These are phyloP conservation scores for Sugiyamaella sp. DNA, from an alignment of 1,139 yeast genomes.

Conservation along the genomic window DNA sequence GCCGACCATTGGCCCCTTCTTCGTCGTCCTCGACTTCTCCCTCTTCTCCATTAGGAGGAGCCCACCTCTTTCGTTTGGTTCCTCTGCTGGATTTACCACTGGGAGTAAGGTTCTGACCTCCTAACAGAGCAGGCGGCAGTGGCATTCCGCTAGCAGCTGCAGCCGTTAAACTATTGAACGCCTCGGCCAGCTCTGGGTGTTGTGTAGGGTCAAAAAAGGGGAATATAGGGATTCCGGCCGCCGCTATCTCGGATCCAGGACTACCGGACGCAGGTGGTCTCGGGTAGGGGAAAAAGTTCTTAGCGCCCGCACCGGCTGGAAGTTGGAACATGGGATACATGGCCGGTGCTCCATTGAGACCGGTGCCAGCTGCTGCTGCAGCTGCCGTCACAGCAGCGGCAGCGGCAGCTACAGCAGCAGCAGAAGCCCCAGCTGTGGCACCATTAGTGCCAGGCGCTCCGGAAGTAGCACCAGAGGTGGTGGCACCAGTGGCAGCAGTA, in stretches of 20 bases:
- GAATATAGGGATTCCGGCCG: conserved; percentile 9
- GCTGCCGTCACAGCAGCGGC: conserved; percentile 16
- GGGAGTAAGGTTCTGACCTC: not conserved
- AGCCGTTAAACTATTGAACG: conserved; percentile 11
- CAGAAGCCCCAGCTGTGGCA: conserved; percentile 4
- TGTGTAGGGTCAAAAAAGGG: conserved; percentile 13
- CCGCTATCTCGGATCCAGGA: conserved; percentile 11
- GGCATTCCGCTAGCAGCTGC: conserved; percentile 12
- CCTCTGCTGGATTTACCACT: conserved; percentile 13
- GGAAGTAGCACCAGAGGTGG: no score
- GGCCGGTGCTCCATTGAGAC: conserved; percentile 1
- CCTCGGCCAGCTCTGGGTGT: conserved; percentile 16
- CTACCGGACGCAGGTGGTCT: conserved; percentile 14
- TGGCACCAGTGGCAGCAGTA: not conserved
- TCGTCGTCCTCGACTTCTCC: conserved; percentile 15
- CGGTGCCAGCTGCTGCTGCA: conserved; percentile 4
- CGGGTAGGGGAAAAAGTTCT: conserved; percentile 8
- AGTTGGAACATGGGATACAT: conserved; percentile 8
- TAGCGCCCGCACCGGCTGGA: conserved; percentile 14
- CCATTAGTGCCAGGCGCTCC: not conserved
- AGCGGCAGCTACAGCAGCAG: conserved; percentile 8
- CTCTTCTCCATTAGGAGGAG: conserved; percentile 15
- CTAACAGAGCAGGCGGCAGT: not conserved
- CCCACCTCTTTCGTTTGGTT: conserved; percentile 12
- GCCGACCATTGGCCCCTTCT: conserved; percentile 13